Conservation (phyloP, 441 rosid species). For the Isatis lusitanica region DNA sequence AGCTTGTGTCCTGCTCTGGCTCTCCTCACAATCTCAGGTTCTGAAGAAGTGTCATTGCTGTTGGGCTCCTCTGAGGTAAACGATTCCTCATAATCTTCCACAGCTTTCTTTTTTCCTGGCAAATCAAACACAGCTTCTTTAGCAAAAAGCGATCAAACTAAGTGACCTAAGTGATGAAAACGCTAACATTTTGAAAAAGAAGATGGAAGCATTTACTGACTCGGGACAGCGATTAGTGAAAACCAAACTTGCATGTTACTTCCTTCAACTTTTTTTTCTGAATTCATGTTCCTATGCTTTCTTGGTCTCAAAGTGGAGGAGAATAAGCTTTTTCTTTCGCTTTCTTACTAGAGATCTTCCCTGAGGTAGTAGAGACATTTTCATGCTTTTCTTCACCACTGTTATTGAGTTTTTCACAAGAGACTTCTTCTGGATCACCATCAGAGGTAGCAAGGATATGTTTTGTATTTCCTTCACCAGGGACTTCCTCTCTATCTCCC, state of each 20-base stretch:
- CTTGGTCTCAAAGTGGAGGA: constrained; percentile 12
- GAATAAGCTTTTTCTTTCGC: not conserved
- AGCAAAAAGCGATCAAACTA: too few species aligned
- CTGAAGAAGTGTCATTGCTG: too few species aligned
- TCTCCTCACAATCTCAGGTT: constrained; percentile 19
- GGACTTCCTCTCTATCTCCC: not conserved
- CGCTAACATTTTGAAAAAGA: not conserved
- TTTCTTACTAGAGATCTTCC: constrained; percentile 1
- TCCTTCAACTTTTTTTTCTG: not conserved
- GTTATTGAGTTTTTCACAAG: not conserved
- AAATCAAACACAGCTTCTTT: too few species aligned
- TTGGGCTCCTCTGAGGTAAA: too few species aligned
- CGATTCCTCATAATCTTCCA: too few species aligned
- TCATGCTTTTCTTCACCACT: not conserved
- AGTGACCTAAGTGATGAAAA: too few species aligned
- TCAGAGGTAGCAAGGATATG: not conserved
- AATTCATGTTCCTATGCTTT: not conserved
- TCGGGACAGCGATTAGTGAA: not conserved
- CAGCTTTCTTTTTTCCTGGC: too few species aligned
- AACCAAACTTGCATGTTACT: constrained; percentile 16
- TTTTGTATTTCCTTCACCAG: not conserved
- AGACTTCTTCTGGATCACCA: not conserved
- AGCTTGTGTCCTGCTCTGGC: constrained; percentile 81
- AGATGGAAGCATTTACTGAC: constrained; percentile 11
- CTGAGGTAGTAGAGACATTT: not conserved